Percentiles rank a stretch among this genome's conserved stretches.
Evolutionary conservation across 1,284 basidiomycete genomes (phyloP).

Genomic region (Rhizoctonia solani): DNA sequence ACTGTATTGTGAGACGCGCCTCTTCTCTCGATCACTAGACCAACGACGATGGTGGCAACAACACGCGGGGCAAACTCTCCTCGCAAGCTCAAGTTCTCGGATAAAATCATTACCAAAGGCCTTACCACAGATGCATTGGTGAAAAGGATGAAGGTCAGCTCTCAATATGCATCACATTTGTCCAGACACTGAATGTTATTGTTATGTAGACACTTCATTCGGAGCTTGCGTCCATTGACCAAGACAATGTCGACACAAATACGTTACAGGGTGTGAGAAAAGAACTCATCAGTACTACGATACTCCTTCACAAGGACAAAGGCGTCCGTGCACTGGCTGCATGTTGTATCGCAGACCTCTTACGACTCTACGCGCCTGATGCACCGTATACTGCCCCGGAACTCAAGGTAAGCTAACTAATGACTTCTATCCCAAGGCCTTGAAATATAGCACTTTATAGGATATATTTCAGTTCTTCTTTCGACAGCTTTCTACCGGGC

Average conservation of each 20-base stretch:
- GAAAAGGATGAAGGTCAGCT: slow-evolving; percentile 77
- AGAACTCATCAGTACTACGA: slow-evolving; percentile 77
- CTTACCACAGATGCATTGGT: slow-evolving; percentile 74
- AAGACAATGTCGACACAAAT: slow-evolving; percentile 77
- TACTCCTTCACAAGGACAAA: slow-evolving; percentile 91
- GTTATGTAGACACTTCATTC: slow-evolving; percentile 61
- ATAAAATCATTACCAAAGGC: slow-evolving; percentile 74
- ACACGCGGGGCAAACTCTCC: slow-evolving; percentile 32
- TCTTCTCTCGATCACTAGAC: slow-evolving; percentile 16
- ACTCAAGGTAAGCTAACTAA: slow-evolving; percentile 54
- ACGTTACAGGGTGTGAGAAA: slow-evolving; percentile 73
- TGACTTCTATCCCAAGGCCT: neutral
- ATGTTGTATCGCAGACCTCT: slow-evolving; percentile 92
- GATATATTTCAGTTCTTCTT: slow-evolving; percentile 97
- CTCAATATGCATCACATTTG: slow-evolving; percentile 25
- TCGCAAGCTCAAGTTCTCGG: slow-evolving; percentile 66
- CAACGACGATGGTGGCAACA: slow-evolving; percentile 31
- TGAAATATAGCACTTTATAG: slow-evolving; percentile 45
- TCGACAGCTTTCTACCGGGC: slow-evolving; percentile 74
- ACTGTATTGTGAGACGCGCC: slow-evolving; percentile 33
- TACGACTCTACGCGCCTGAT: slow-evolving; percentile 93
- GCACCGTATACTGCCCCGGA: slow-evolving; percentile 91
- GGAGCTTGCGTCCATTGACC: slow-evolving; percentile 84
- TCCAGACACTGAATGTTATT: neutral
- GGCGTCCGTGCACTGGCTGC: slow-evolving; percentile 93